Conservation (phyloP, 164 flowering plant genomes). For the Protea cynaroides region DNA sequence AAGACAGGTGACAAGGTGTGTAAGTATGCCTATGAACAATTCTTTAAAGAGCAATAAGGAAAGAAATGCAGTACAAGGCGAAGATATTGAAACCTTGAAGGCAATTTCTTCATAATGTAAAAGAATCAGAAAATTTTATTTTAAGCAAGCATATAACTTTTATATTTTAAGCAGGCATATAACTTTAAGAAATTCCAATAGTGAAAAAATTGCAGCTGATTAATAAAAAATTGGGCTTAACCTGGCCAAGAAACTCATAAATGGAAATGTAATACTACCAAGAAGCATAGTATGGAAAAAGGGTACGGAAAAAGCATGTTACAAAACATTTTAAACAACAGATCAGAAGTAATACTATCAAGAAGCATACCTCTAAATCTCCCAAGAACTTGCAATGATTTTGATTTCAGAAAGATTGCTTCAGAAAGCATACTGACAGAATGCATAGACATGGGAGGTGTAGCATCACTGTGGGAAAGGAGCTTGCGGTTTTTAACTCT, state of each 20-base stretch:
- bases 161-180: too few species aligned
- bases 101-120: background rate
- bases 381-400: conserved; percentile 66
- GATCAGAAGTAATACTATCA: background rate
- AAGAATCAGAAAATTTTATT: background rate
- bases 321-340: background rate
- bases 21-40: background rate
- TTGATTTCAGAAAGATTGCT: conserved; percentile 82
- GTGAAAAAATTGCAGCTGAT: background rate
- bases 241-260: background rate
- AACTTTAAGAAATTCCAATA: too few species aligned
- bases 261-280: background rate
- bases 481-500: conserved; percentile 49
- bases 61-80: too few species aligned
- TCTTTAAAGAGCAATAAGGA: too few species aligned
- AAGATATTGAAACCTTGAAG: too few species aligned
- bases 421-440: conserved; percentile 80
- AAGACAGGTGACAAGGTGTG: background rate
- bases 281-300: too few species aligned
- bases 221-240: background rate
- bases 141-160: background rate
- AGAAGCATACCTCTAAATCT: conserved; percentile 52
- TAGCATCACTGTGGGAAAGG: conserved; percentile 47
- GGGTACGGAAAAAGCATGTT: background rate
- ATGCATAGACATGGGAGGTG: conserved; percentile 75